Evolutionary conservation across 176 grass and related monocot species (phyloP).

Genomic region (Avena sativa): DNA sequence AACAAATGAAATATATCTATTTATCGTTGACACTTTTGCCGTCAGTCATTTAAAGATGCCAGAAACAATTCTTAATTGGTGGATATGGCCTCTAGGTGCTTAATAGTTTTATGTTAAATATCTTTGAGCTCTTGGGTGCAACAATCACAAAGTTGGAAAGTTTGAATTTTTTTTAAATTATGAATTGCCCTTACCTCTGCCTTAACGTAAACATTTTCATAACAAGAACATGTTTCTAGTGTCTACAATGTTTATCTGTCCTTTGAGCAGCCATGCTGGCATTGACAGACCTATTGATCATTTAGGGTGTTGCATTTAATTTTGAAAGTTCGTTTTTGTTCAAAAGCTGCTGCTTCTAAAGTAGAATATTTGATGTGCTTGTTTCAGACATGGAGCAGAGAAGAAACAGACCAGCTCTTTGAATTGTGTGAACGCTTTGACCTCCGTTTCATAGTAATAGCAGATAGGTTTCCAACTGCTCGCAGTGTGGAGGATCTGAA

Average conservation of each 20-base stretch:
- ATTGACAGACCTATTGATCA: neutral
- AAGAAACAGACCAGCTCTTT: conserved; percentile 95
- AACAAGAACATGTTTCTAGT: neutral
- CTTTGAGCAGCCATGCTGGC: neutral
- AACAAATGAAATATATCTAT: conserved; percentile 25
- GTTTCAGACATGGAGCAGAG: conserved; percentile 81
- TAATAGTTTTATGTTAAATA: neutral
- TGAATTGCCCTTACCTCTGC: conserved; percentile 6
- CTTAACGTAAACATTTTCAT: conserved; percentile 34
- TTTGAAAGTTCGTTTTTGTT: neutral
- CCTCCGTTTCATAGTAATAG: conserved; percentile 93
- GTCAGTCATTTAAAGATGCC: neutral
- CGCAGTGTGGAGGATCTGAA: conserved; percentile 91
- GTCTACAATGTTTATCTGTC: neutral
- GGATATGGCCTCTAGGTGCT: neutral
- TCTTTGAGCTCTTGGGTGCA: conserved; percentile 16
- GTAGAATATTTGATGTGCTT: conserved; percentile 41
- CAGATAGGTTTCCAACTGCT: conserved; percentile 80
- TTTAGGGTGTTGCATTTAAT: neutral
- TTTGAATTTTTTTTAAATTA: neutral
- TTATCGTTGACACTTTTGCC: neutral
- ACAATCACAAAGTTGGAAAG: neutral
- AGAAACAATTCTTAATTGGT: conserved; percentile 12
- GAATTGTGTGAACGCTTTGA: conserved; percentile 90
- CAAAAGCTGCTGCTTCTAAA: neutral